Conservation (phyloP, 1,284 basidiomycete species). For the Ustilago tritici region DNA sequence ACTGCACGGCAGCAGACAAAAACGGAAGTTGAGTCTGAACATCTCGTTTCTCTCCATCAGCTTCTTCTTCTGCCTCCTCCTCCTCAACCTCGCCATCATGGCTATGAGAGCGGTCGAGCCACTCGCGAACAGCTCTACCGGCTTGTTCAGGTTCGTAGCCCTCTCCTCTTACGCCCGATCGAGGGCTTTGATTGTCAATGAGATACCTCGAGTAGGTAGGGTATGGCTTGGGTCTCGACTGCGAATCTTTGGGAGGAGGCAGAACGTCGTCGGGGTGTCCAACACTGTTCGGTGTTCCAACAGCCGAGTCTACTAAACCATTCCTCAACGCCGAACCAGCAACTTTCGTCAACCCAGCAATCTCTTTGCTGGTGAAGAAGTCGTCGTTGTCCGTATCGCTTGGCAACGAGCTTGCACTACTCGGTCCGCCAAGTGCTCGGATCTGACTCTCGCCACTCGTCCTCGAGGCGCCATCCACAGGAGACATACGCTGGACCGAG, state of each 20-base stretch:
- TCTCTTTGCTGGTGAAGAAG: conserved; percentile 42
- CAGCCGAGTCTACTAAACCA: conserved; percentile 23
- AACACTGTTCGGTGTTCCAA: conserved; percentile 38
- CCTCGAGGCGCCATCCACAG: conserved; percentile 25
- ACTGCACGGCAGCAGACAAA: conserved; percentile 21
- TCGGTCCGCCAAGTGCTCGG: conserved; percentile 2
- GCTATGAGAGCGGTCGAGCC: conserved; percentile 31
- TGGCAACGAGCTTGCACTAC: conserved; percentile 26
- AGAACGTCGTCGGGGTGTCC: conserved; percentile 22
- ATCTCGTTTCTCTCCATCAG: neutral
- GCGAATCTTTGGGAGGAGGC: conserved; percentile 10
- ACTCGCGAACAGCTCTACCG: conserved; percentile 26
- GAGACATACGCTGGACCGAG: conserved; percentile 19
- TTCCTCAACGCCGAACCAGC: conserved; percentile 20
- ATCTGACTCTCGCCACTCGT: conserved; percentile 32
- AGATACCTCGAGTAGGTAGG: conserved; percentile 38
- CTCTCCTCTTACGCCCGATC: conserved; percentile 5
- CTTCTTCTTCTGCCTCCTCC: conserved; percentile 7
- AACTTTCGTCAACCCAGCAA: conserved; percentile 28
- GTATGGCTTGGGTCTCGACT: conserved; percentile 40
- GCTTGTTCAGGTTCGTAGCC: conserved; percentile 9
- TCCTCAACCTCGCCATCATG: conserved; percentile 7
- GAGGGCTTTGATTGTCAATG: conserved; percentile 19
- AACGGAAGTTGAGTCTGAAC: conserved; percentile 23
- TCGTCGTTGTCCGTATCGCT: conserved; percentile 50